Conservation (phyloP, 805 yeast species). For the Saccharomycopsis javanensis region DNA sequence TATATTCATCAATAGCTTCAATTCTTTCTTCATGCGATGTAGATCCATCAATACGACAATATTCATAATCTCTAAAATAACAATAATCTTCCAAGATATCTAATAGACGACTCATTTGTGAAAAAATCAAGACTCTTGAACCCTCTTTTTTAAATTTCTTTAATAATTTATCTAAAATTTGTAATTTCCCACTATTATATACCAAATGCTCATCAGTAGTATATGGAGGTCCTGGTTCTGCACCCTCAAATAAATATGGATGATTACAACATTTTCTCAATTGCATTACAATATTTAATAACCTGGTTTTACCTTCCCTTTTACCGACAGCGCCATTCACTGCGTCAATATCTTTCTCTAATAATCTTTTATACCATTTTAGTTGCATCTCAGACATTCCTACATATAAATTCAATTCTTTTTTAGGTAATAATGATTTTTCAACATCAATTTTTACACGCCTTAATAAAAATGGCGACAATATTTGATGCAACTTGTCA, state of each 20-base stretch:
- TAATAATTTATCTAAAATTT: slow-evolving; percentile 74
- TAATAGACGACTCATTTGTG: slow-evolving; percentile 85
- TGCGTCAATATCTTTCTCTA: slow-evolving; percentile 92
- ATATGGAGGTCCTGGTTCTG: slow-evolving; percentile 97
- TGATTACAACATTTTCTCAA: slow-evolving; percentile 94
- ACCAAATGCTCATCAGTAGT: slow-evolving; percentile 93
- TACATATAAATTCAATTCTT: slow-evolving; percentile 79
- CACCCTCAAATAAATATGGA: slow-evolving; percentile 96
- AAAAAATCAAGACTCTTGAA: slow-evolving; percentile 81
- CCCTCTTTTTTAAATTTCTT: slow-evolving; percentile 66
- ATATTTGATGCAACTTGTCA: slow-evolving; percentile 77
- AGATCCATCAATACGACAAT: slow-evolving; percentile 89
- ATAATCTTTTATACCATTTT: slow-evolving; percentile 78
- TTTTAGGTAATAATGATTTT: slow-evolving; percentile 79
- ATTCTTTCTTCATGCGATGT: slow-evolving; percentile 91
- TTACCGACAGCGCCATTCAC: slow-evolving; percentile 95
- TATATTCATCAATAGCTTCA: slow-evolving; percentile 85
- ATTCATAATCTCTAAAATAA: slow-evolving; percentile 68
- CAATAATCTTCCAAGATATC: slow-evolving; percentile 93
- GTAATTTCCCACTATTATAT: slow-evolving; percentile 85
- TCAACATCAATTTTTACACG: slow-evolving; percentile 92
- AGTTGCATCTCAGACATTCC: slow-evolving; percentile 96
- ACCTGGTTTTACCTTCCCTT: slow-evolving; percentile 83
- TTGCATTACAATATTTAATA: slow-evolving; percentile 93
- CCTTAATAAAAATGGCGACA: slow-evolving; percentile 79